Base-by-base conservation (phyloP, 495 filamentous ascomycete species). In the Penicillium arizonense region DNA sequence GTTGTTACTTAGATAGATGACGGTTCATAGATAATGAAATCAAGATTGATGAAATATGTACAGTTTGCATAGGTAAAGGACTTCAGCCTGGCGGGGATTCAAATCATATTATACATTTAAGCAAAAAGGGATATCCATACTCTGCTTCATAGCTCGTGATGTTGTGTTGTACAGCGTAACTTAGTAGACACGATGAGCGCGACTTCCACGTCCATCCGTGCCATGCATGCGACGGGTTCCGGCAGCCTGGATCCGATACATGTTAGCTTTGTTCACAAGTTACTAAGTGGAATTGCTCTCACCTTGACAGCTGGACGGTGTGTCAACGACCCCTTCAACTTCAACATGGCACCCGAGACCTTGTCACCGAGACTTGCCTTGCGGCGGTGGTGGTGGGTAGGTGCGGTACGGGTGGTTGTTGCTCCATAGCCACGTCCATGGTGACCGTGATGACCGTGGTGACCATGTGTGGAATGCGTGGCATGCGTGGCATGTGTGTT, bases 181-280 rank as follows among this genome's bases (percentile, higher is more conserved):
- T 39, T 50, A 64, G 30, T 64, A 62, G 12, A 47, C 58, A 52
- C 51, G 81, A 35, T 65, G 61, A 53, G 23, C 23, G 44, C 51
- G 67, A 35, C 67, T 68, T 39, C 79, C 77, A 5, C 82, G 77
- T 12, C 86, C 86, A 67, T 89, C 87, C 32, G 86, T 88, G 12
- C 86, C 86, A 56, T 82, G 78, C 85, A 89, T 88, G 14, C 86
- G 70, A 32, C 85, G 74, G 21, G 86, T 87, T 10, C 87, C 86
- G 44, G 86, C 87, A 66, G 84, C 86, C 83, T 88, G 44, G 7
- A n/a, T 11, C 36, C 2, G 34, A 36, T 16, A 35, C 6, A 26
- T 16, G 55, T 53, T 41, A 64, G 55, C 44, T 37, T 26, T 16
- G 33, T 26, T 33, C 1, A 13, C 18, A 18, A 18, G 18, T 18